phyloP scores from a whole-genome alignment of 192 early-diverging fungal species.

The Rhizophagus sp. region DNA sequence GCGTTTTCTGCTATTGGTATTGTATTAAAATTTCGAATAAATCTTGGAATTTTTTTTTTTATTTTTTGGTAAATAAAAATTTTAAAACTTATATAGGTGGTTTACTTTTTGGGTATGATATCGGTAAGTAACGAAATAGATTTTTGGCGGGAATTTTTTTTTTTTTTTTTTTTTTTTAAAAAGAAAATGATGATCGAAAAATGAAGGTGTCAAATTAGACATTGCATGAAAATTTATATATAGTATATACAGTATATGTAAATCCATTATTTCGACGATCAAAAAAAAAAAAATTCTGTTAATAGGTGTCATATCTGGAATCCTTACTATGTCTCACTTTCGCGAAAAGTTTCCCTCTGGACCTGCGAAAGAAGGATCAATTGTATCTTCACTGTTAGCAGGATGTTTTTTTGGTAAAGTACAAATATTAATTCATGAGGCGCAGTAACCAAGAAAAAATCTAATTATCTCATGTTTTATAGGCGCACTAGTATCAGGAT shows the following conservation, averaged over 20 bases:
- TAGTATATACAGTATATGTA: no score
- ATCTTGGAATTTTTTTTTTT: no score
- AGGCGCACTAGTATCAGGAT: constrained; percentile 68
- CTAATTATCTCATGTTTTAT: constrained; percentile 18
- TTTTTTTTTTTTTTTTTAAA: neutral
- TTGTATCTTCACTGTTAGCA: constrained; percentile 10
- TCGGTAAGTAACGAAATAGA: neutral
- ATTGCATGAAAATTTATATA: neutral
- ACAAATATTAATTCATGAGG: neutral
- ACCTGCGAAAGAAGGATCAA: constrained; percentile 15
- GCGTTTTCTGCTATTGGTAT: no score
- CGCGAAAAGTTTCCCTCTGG: neutral
- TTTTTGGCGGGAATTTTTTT: neutral
- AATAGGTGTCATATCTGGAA: constrained; percentile 13
- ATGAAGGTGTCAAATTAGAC: neutral
- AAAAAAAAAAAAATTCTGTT: neutral
- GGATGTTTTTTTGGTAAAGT: constrained; percentile 10
- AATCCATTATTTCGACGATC: neutral
- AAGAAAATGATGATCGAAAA: neutral
- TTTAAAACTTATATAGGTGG: neutral
- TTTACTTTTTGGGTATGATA: constrained; percentile 14
- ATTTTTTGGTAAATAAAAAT: no score
- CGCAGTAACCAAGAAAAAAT: neutral
- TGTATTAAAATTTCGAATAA: no score
- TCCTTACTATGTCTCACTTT: neutral